These are phyloP conservation scores for Circinella umbellata DNA, from an alignment of 371 early-diverging fungal genomes.

Conservation along the genomic window DNA sequence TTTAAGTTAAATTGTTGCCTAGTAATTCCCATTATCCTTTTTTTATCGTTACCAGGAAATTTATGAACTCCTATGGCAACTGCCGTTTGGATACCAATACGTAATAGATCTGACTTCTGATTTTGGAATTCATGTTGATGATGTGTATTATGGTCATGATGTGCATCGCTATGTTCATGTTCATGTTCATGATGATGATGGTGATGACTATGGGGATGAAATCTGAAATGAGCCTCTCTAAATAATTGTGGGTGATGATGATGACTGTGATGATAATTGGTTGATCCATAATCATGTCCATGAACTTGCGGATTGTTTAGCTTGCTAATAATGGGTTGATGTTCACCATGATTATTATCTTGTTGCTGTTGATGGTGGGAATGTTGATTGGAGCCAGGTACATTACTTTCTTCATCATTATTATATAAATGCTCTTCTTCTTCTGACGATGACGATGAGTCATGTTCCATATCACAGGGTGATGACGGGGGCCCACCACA, in stretches of 20 bases:
- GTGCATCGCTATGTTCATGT: slow-evolving; percentile 8
- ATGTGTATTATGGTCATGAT: slow-evolving; percentile 27
- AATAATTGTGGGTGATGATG: slow-evolving; percentile 10
- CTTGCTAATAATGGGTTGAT: neutral
- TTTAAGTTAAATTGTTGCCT: neutral
- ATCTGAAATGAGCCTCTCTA: slow-evolving; percentile 41
- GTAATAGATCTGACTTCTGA: slow-evolving; percentile 24
- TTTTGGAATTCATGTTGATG: slow-evolving; percentile 19
- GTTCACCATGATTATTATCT: neutral
- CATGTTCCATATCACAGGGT: no score
- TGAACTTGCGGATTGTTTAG: neutral
- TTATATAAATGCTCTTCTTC: slow-evolving; percentile 12
- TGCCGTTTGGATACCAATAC: slow-evolving; percentile 77
- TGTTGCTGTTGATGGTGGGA: no score
- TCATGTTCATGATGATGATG: slow-evolving; percentile 19
- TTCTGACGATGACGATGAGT: neutral
- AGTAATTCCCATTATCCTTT: neutral
- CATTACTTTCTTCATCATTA: neutral
- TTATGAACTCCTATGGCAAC: slow-evolving; percentile 81
- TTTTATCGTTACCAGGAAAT: slow-evolving; percentile 59
- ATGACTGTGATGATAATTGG: slow-evolving; percentile 19
- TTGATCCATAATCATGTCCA: slow-evolving; percentile 32
- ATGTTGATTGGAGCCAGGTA: neutral
- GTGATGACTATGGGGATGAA: slow-evolving; percentile 29
- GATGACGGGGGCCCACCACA: slow-evolving; percentile 35